phyloP scores from a whole-genome alignment of 75 land plant species.

The Ceratopteris richardii region DNA sequence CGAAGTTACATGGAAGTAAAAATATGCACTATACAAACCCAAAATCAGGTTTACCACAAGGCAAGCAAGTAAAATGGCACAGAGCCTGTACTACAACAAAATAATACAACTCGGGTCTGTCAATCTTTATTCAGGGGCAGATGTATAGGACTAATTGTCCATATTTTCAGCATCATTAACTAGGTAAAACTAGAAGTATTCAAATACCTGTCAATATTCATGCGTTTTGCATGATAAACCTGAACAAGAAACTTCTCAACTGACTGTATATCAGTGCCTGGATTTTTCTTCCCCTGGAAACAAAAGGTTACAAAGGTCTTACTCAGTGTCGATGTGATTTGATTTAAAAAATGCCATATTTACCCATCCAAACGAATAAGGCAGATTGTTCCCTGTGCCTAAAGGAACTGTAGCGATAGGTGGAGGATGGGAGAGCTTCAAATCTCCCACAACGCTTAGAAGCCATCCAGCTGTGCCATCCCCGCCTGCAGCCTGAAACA shows the following conservation, averaged over 20 bases:
- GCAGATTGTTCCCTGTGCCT: slow-evolving; percentile 96
- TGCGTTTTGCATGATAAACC: slow-evolving; percentile 53
- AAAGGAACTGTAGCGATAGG: slow-evolving; percentile 87
- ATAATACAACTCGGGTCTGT: too few relatives aligned
- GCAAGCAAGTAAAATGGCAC: too few relatives aligned
- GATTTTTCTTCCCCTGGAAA: slow-evolving; percentile 92
- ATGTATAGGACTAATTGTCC: too few relatives aligned
- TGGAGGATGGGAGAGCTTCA: slow-evolving; percentile 67
- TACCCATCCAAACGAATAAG: slow-evolving; percentile 99
- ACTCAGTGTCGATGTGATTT: background rate
- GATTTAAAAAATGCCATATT: background rate
- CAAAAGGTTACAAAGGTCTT: background rate
- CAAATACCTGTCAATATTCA: slow-evolving; percentile 82
- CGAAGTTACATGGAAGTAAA: too few relatives aligned
- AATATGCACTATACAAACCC: too few relatives aligned
- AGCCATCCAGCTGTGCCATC: slow-evolving; percentile 99
- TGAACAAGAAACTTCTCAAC: slow-evolving; percentile 51
- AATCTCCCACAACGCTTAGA: slow-evolving; percentile 77
- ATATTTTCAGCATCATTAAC: too few relatives aligned
- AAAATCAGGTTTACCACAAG: too few relatives aligned
- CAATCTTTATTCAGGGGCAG: too few relatives aligned
- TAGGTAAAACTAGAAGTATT: too few relatives aligned
- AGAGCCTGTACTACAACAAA: too few relatives aligned
- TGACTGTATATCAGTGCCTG: slow-evolving; percentile 66
- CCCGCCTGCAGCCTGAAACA: slow-evolving; percentile 81